Evolutionary conservation across 208 protist species (phyloP), one percentile per base, ranked within the genome.

Genomic region (Trypanosomatidae sp.): DNA sequence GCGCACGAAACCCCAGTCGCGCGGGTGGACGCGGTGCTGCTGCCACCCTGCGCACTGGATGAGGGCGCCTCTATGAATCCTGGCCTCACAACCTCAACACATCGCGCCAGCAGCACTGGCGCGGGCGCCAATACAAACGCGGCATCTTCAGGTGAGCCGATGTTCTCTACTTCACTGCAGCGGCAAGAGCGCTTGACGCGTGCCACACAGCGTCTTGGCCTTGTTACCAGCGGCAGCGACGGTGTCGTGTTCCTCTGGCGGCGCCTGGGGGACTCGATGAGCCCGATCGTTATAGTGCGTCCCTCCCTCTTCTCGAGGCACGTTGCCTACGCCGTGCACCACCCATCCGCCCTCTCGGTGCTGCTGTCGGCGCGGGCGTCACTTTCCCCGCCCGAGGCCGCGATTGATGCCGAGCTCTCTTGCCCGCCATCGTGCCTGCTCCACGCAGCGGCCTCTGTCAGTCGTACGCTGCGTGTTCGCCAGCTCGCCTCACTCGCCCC

Each of bases 171-270:
- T 22, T 33, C 41, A 22, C 41, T 0, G 64, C 25, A 33, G 47
- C 59, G 53, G 22, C 25, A 41, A 36, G 65, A 67, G 47, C 46
- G 13, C 36, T 60, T 88, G 62, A 65, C 74, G 44, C 36, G 22
- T 19, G 82, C 82, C 22, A 91, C 74, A 30, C 69, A 79, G 41
- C 73, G 82, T 28, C 78, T 95, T 1, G 84, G 91, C 53, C 88
- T 95, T 66, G 82, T 95, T 15, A 94, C 87, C 36, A 71, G 67
- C 30, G 83, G 85, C 39, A 66, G 36, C 66, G 87, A 94, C 60
- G 85, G 81, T 13, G 66, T 78, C 17, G 71, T 93, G 50, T 84
- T 86, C 39, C 74, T 95, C 30, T 95, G 91, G 89, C 77, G 81
- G 19, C 76, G 76, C 6, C 43, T 80, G 4, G 69, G 65, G 0